Evolutionary conservation across 805 yeast species (phyloP).

Genomic region (Kazachstania psychrophila): DNA sequence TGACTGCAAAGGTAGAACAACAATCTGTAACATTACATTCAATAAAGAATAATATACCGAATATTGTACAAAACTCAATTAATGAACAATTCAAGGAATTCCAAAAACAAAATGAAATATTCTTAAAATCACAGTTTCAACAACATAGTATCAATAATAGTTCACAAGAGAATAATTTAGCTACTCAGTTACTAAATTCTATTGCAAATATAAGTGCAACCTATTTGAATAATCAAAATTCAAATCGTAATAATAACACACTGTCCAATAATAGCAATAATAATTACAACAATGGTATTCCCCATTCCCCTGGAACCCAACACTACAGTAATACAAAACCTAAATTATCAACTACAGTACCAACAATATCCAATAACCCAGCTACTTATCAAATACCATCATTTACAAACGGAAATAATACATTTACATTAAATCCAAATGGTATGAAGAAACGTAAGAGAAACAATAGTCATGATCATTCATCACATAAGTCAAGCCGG

Average conservation of each 20-base stretch:
- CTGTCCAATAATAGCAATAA: not conserved
- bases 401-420: conserved; percentile 6
- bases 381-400: not conserved
- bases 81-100: conserved; percentile 3
- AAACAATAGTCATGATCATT: conserved; percentile 1
- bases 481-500: not conserved
- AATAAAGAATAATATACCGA: not conserved
- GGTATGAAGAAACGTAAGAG: conserved; percentile 25
- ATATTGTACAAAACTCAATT: conserved; percentile 5
- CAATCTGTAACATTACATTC: conserved; percentile 10
- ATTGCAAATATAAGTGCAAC: conserved; percentile 23
- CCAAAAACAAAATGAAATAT: conserved; percentile 4
- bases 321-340: conserved; percentile 1
- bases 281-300: not conserved
- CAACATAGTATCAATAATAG: not conserved
- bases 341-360: conserved; percentile 2
- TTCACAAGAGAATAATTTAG: conserved; percentile 7
- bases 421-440: conserved; percentile 27
- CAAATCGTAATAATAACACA: not conserved
- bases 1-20: conserved; percentile 18
- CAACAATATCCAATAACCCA: not conserved
- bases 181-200: conserved; percentile 23
- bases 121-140: conserved; percentile 1
- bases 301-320: not conserved
- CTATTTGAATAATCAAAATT: conserved; percentile 14